Evolutionary conservation across 2,329 filamentous ascomycete genomes (phyloP), one percentile per base, ranked within the genome.

Genomic region (Paraphaeosphaeria sporulosa): DNA sequence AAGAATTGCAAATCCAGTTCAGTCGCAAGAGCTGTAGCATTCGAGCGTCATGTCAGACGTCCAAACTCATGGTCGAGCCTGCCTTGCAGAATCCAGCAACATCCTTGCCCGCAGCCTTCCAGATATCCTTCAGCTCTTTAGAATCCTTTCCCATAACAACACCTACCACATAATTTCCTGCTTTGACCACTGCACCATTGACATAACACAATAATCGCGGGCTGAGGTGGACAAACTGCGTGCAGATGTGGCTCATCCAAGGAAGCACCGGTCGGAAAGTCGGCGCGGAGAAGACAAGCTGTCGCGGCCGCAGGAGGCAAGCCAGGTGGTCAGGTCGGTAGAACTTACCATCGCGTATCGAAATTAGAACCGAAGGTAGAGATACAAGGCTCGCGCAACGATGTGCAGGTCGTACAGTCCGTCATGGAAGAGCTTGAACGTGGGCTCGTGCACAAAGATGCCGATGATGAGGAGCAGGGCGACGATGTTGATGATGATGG

Each of bases 51-150:
- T 21, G 30, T 30, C 19, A 21, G 36, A 36, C n/a, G 17, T 6
- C 1, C 21, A 47, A 4, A 13, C 10, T 50, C 47, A 40, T 34
- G 5, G 8, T 32, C 19, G 19, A n/a, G 2, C 25, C 32, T 19
- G 32, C 19, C 32, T 38, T 43, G 36, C 50, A 53, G 50, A 27
- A 53, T 10, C 36, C 50, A 12, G 50, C 50, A 19, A 53, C 21
- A 15, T 43, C 50, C 15, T 30, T 36, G 4, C 50, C 50, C 4
- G 19, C 36, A 27, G 23, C 21, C 19, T 27, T 43, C 50, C 50
- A 53, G 4, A 30, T 10, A 15, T 53, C 50, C 5, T n/a, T 53
- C 50, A 42, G 10, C 23, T 27, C 50, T 19, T 6, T 19, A n/a
- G 21, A 21, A 40, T 53, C 50, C 0, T 42, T 25, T 4, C 23